phyloP scores from a whole-genome alignment of 768 basidiomycete genomes.

The Mycena metata region DNA sequence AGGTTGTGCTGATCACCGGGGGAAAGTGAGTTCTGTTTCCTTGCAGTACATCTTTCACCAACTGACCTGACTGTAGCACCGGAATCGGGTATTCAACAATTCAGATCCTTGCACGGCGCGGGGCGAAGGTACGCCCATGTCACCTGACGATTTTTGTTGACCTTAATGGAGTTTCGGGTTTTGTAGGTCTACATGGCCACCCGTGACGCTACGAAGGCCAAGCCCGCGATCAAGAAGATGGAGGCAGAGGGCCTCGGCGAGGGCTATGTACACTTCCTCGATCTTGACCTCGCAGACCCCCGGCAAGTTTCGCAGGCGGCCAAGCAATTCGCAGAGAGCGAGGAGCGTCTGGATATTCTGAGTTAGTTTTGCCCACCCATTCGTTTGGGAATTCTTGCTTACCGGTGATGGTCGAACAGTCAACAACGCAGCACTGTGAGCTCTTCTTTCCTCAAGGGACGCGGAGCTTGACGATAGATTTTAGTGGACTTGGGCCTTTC shows the following conservation, averaged over 20 bases:
- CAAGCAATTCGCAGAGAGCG: slow-evolving; percentile 52
- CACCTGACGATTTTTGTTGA: not conserved
- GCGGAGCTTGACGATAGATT: not conserved
- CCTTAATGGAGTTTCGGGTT: not conserved
- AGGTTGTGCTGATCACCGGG: too few relatives aligned
- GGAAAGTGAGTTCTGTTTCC: too few relatives aligned
- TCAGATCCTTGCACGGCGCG: slow-evolving; percentile 54
- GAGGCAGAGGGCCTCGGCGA: slow-evolving; percentile 48
- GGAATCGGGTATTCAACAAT: slow-evolving; percentile 56
- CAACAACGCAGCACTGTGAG: slow-evolving; percentile 42
- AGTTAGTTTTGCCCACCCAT: slow-evolving; percentile 43
- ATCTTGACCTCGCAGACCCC: slow-evolving; percentile 58
- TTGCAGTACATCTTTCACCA: too few relatives aligned
- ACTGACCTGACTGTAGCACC: slow-evolving; percentile 36
- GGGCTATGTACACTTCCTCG: slow-evolving; percentile 53
- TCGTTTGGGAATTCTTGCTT: too few relatives aligned
- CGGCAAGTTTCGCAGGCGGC: slow-evolving; percentile 50
- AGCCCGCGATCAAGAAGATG: slow-evolving; percentile 51
- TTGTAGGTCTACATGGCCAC: slow-evolving; percentile 47
- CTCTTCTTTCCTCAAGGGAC: too few relatives aligned
- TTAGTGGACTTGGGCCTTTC: slow-evolving; percentile 24
- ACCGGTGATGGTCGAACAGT: slow-evolving; percentile 29
- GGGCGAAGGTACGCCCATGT: slow-evolving; percentile 52
- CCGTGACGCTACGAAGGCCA: slow-evolving; percentile 48
- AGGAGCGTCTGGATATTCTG: slow-evolving; percentile 57